Evolutionary conservation across 1,284 basidiomycete species (phyloP), one percentile per base, ranked within the genome.

Genomic region (Fistulina hepatica): DNA sequence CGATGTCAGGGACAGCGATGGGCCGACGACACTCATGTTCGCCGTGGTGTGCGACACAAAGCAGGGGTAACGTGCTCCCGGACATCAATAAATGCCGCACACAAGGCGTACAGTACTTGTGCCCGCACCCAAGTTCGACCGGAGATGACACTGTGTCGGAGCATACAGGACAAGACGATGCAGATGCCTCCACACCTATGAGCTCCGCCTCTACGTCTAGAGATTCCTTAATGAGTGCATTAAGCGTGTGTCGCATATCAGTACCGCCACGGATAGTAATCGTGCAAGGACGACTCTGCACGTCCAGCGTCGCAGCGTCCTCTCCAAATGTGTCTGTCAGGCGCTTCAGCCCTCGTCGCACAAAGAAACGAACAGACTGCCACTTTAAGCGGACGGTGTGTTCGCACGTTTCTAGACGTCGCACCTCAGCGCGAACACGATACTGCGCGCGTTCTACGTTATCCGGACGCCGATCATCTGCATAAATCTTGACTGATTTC

Each of bases 31-130:
- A 45, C n/a, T 54, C 56, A 50, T 75, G 76, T 4, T 44, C 60
- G 13, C 57, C 52, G 16, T 68, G 68, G 33, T 71, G 58, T 2
- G 70, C 74, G 21, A 73, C 57, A 47, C 73, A 77, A 3, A 48
- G 51, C 13, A 77, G 45, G 2, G 75, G 73, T 43, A 76, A 65
- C 6, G 53, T 58, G 24, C 71, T 64, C 10, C 52, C 43, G 16
- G 69, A 67, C 6, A 67, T 69, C 6, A 56, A 57, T 33, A 76
- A 67, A 44, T 73, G 71, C 2, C 59, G 61, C 16, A 76, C 47
- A 39, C 74, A 77, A 5, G 58, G 56, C 3, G 59, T 53, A 44
- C 74, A 77, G 44, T 74, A 76, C 3, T 56, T 45, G 43, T 76
- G 75, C 3, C 65, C 64, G 37, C 74, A 77, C 0, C 56, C 63